A percentile compares a stretch with the other conserved stretches of the same genome.
Conservation (phyloP, 805 yeast genomes). For the Debaryomyces prosopidis region DNA sequence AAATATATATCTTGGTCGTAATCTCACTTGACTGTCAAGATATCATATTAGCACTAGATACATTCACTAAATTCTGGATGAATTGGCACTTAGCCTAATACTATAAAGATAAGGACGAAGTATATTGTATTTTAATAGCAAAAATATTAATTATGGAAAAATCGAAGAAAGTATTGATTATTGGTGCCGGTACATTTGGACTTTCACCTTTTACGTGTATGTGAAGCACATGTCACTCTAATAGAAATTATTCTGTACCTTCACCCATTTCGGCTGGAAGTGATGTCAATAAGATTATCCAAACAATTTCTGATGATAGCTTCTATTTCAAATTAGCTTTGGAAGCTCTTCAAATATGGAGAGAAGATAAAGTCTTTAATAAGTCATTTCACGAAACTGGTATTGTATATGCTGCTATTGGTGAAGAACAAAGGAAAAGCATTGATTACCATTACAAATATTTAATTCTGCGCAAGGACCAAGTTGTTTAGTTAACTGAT, state of each 20-base stretch:
- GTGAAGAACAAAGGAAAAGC: constrained; percentile 1
- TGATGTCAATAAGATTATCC: constrained; percentile 50
- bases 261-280: constrained; percentile 48
- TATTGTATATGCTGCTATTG: constrained; percentile 1
- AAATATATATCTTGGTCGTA: too few species aligned
- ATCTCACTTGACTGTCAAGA: too few species aligned
- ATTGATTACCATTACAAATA: constrained; percentile 3
- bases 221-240: constrained; percentile 10
- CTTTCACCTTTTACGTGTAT: constrained; percentile 15
- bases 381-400: constrained; percentile 11
- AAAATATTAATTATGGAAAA: too few species aligned
- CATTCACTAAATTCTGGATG: too few species aligned
- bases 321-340: constrained; percentile 43
- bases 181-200: constrained; percentile 18
- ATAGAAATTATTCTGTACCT: constrained; percentile 35
- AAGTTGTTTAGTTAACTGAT: not conserved
- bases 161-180: constrained; percentile 3
- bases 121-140: too few species aligned
- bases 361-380: constrained; percentile 30
- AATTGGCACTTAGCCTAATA: too few species aligned
- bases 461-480: constrained; percentile 1
- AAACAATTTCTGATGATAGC: constrained; percentile 46
- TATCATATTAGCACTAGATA: too few species aligned
- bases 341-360: constrained; percentile 46
- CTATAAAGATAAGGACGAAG: too few species aligned